Evolutionary conservation across 164 flowering plant genomes (phyloP).

Genomic region (Sextonia rubra): DNA sequence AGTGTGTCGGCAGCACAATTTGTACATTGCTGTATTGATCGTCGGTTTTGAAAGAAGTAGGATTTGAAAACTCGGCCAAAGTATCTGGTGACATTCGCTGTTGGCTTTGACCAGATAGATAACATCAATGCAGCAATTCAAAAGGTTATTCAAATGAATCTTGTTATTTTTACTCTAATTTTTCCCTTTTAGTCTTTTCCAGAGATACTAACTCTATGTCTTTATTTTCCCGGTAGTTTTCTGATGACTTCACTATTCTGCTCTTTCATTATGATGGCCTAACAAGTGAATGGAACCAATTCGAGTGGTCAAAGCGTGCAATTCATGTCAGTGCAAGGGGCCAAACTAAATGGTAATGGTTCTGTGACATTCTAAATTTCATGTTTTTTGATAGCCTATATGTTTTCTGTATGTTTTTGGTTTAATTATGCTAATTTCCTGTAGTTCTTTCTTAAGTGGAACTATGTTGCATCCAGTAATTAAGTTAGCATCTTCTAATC

Average conservation of each 20-base stretch:
- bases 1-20: neutral
- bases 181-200: neutral
- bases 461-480: neutral
- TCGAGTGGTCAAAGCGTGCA: conserved; percentile 90
- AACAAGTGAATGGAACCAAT: conserved; percentile 87
- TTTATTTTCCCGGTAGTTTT: conserved; percentile 46
- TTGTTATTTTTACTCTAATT: neutral
- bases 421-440: neutral
- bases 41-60: conserved; percentile 35
- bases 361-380: neutral
- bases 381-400: neutral
- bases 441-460: neutral
- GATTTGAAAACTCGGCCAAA: conserved; percentile 68
- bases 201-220: neutral
- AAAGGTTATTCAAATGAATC: conserved; percentile 42
- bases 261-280: conserved; percentile 98
- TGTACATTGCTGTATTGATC: neutral
- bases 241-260: conserved; percentile 72
- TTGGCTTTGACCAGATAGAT: conserved; percentile 61
- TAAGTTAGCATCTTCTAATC: neutral
- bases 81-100: conserved; percentile 79
- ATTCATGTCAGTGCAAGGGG: conserved; percentile 73
- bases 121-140: conserved; percentile 68
- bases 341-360: conserved; percentile 87
- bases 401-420: no score